Base-by-base conservation (phyloP, 768 basidiomycete genomes). In the Crucibulum laeve region DNA sequence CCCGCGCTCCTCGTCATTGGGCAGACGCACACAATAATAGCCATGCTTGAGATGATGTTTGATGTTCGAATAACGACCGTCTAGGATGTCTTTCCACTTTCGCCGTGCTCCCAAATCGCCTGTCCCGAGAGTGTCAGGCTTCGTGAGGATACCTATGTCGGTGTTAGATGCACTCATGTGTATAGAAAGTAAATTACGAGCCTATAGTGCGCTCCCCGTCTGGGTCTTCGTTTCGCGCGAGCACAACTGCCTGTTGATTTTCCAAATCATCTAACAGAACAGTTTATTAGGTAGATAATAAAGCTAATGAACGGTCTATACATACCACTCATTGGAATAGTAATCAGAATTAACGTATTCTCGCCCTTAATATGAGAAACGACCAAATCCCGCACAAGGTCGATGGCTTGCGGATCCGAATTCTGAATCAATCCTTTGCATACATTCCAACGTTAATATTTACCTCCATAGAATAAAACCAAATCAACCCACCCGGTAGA, bases 11-110 rank as follows among this genome's bases (percentile, higher is more conserved):
- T 55, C 61, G 49, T 84, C 84, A 38, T 81, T 74, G 0, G 80
- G 79, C 6, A 83, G 76, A 34, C 80, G 79, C 22, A 83, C 79
- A n/a, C 79, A 82, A 43, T 78, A 84, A 45, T 84, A 86, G 5
- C 84, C 76, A 42, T 78, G 79, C 26, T 54, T 68, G 45, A 85
- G 60, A 13, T 13, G 42, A 50, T 84, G 61, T 38, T 57, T 38
- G n/a, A n/a, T n/a, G n/a, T n/a, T n/a, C n/a, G n/a, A n/a, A n/a
- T n/a, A n/a, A 36, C 63, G 65, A 23, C 76, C 79, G 45, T 77
- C 67, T 4, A 86, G 58, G 3, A 80, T 64, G 1, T 70, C 64
- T n/a, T 66, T 60, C 81, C 84, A 86, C 22, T 28, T 35, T 25
- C 63, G 37, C 14, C 62, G 71, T 35, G 66, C 35, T 33, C 70